Percentiles rank a stretch among this genome's conserved stretches.
Conservation (phyloP, 371 early-diverging fungal genomes). For the Mortierella sp. region DNA sequence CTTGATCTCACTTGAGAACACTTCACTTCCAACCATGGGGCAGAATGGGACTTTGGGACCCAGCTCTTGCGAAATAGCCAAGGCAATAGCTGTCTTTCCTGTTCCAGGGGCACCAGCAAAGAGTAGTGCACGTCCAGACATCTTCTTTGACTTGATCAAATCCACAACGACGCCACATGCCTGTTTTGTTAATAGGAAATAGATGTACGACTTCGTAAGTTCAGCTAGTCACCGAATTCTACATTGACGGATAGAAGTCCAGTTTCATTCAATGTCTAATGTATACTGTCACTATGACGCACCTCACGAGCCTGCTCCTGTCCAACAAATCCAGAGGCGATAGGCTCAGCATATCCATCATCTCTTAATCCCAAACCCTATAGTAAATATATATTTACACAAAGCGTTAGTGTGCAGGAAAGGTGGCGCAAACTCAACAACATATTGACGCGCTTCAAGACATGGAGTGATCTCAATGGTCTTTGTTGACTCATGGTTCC, state of each 20-base stretch:
- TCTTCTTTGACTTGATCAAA: conserved; percentile 93
- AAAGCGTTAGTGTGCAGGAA: not conserved
- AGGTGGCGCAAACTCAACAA: not conserved
- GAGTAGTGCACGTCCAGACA: conserved; percentile 97
- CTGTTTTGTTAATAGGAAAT: conserved; percentile 32
- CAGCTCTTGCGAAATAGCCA: conserved; percentile 96
- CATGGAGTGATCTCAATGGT: not conserved
- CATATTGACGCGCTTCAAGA: conserved; percentile 1
- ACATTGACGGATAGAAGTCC: not conserved
- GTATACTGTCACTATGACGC: conserved; percentile 20
- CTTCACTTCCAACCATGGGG: conserved; percentile 98
- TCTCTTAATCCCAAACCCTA: conserved; percentile 83
- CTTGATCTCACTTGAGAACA: conserved; percentile 97
- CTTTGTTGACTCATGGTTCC: no score
- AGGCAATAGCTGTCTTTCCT: conserved; percentile 94
- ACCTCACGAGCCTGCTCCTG: conserved; percentile 97
- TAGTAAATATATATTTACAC: not conserved
- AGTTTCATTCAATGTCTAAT: not conserved
- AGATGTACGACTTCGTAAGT: not conserved
- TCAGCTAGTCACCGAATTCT: not conserved
- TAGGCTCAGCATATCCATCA: conserved; percentile 91
- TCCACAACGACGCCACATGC: conserved; percentile 96
- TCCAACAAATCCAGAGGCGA: conserved; percentile 95
- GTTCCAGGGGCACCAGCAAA: conserved; percentile 99
- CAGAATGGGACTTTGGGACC: conserved; percentile 98